Percentiles rank a stretch among this genome's conserved stretches.
Conservation (phyloP, 2,329 filamentous ascomycete genomes). For the Amauroascus verrucosus region DNA sequence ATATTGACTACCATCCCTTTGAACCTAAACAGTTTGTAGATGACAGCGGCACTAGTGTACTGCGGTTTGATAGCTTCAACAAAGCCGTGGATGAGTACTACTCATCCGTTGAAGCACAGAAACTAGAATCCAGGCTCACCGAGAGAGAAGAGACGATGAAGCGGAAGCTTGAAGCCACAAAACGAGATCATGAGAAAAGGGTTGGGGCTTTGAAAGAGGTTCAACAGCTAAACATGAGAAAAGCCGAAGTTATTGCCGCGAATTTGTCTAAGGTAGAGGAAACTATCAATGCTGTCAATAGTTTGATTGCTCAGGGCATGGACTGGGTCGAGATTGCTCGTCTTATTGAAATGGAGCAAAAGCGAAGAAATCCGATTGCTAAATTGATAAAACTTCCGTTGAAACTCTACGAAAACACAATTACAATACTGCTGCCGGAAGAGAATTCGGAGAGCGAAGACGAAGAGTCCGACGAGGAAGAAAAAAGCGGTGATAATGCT, state of each 20-base stretch:
- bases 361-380: constrained; percentile 70
- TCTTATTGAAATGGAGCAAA: constrained; percentile 79
- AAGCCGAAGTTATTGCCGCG: constrained; percentile 80
- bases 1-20: constrained; percentile 95
- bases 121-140: constrained; percentile 68
- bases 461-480: constrained; percentile 33
- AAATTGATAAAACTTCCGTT: constrained; percentile 76
- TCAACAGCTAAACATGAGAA: constrained; percentile 73
- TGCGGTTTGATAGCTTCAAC: constrained; percentile 79
- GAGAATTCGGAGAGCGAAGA: constrained; percentile 33
- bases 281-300: constrained; percentile 83
- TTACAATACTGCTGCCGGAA: constrained; percentile 63
- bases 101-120: constrained; percentile 90
- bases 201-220: constrained; percentile 72
- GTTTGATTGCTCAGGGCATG: constrained; percentile 86
- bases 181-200: constrained; percentile 71
- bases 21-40: constrained; percentile 66
- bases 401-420: constrained; percentile 78
- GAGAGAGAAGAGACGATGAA: constrained; percentile 75
- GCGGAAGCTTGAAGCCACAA: constrained; percentile 74
- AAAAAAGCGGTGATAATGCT: constrained; percentile 25
- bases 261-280: constrained; percentile 88
- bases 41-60: constrained; percentile 54
- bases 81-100: constrained; percentile 94
- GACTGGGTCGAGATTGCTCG: constrained; percentile 90